Percentiles rank a stretch among this genome's conserved stretches.
Evolutionary conservation across 495 filamentous ascomycete species (phyloP).

Genomic region (Pyrenula massariospora): DNA sequence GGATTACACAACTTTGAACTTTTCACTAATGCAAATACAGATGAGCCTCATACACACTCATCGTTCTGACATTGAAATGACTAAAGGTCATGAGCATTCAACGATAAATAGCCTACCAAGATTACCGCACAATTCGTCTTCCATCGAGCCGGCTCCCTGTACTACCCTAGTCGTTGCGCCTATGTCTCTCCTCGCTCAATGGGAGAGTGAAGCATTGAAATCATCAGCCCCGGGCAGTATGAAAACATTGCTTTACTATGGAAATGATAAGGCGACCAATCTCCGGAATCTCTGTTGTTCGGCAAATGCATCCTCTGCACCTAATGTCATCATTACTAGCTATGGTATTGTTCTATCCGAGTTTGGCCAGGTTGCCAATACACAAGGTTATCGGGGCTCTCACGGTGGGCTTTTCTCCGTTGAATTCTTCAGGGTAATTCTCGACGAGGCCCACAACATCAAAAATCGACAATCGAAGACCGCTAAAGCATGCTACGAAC

Average conservation of each 20-base stretch:
- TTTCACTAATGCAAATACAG: not conserved
- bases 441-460: constrained; percentile 90
- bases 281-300: constrained; percentile 65
- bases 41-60: constrained; percentile 69
- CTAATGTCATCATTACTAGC: constrained; percentile 88
- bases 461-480: constrained; percentile 88
- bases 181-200: constrained; percentile 87
- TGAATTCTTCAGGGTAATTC: constrained; percentile 85
- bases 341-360: constrained; percentile 90
- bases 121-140: constrained; percentile 38
- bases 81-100: constrained; percentile 14
- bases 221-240: constrained; percentile 72
- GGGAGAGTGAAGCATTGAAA: constrained; percentile 89
- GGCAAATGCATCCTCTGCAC: constrained; percentile 60
- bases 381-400: constrained; percentile 39
- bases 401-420: constrained; percentile 77
- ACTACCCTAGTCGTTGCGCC: constrained; percentile 93
- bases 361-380: constrained; percentile 54
- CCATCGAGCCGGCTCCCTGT: constrained; percentile 59
- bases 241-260: constrained; percentile 84
- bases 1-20: not conserved
- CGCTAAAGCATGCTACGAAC: constrained; percentile 82
- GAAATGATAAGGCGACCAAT: constrained; percentile 66
- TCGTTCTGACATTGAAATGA: constrained; percentile 40
- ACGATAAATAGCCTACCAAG: constrained; percentile 46